Percentiles rank a stretch among this genome's conserved stretches.
These are phyloP conservation scores for Phallus indusiatus DNA, from an alignment of 768 basidiomycete species.

Conservation along the genomic window DNA sequence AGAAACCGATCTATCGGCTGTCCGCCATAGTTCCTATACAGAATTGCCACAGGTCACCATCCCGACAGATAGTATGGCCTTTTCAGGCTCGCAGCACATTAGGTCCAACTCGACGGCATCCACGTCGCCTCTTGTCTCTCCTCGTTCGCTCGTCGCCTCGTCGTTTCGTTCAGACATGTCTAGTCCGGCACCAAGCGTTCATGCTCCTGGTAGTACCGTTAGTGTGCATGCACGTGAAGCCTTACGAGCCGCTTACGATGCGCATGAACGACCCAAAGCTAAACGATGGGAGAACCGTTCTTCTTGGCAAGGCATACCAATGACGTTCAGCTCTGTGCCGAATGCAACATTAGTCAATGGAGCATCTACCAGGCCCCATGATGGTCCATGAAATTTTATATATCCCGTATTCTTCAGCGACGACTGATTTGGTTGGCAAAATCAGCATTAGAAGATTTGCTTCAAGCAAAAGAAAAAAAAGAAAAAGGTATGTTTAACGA, in stretches of 20 bases:
- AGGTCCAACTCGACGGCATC: slow-evolving; percentile 1
- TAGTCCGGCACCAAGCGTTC: neutral
- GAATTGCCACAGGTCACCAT: slow-evolving; percentile 8
- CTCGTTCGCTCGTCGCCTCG: neutral
- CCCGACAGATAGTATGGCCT: neutral
- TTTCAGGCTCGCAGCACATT: neutral
- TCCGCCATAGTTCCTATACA: neutral
- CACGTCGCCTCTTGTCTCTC: neutral
- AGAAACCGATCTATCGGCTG: neutral
- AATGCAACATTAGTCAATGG: neutral
- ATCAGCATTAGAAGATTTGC: neutral
- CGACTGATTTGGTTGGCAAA: neutral
- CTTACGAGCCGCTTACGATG: neutral
- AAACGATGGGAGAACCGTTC: neutral
- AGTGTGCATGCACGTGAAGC: neutral
- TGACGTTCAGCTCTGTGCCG: neutral
- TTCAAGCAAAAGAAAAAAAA: no score
- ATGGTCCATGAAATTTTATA: neutral
- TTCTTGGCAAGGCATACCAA: neutral
- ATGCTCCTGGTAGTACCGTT: neutral
- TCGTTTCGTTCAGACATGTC: neutral
- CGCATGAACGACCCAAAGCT: neutral
- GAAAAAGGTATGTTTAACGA: no score
- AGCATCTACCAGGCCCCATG: neutral
- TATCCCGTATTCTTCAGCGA: neutral